phyloP scores from a whole-genome alignment of 148 eudicot genomes.

The Rhododendron vialii region DNA sequence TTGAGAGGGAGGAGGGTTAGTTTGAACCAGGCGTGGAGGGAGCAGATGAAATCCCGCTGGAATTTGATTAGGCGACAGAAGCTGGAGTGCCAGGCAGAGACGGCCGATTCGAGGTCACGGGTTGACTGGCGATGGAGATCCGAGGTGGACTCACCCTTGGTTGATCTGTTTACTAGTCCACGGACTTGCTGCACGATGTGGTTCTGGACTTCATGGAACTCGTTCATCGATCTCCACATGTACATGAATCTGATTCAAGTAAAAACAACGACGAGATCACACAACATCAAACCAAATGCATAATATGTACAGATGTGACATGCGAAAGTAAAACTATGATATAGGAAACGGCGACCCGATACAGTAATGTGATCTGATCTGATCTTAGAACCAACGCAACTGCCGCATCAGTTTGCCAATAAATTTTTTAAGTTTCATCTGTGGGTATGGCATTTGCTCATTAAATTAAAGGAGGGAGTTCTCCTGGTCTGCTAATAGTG shows the following conservation, averaged over 20 bases:
- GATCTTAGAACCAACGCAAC: background rate
- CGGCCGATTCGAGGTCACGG: slow-evolving; percentile 84
- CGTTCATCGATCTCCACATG: slow-evolving; percentile 96
- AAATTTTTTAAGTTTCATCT: background rate
- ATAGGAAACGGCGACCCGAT: background rate
- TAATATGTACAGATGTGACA: background rate
- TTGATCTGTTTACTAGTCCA: slow-evolving; percentile 57
- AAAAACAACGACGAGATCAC: too few relatives aligned
- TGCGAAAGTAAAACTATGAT: background rate
- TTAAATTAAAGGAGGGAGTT: too few relatives aligned
- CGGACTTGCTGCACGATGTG: slow-evolving; percentile 94
- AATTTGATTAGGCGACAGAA: slow-evolving; percentile 78
- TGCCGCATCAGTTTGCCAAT: background rate
- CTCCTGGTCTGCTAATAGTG: too few relatives aligned
- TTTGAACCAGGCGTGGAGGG: slow-evolving; percentile 91
- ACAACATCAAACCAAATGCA: background rate
- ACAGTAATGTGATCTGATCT: background rate
- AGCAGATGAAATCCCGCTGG: slow-evolving; percentile 73
- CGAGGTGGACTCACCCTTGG: slow-evolving; percentile 69
- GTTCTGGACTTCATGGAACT: slow-evolving; percentile 82
- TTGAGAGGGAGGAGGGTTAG: slow-evolving; percentile 64
- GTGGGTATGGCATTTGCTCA: background rate
- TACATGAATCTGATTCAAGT: slow-evolving; percentile 61
- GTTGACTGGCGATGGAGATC: slow-evolving; percentile 95
- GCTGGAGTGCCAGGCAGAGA: slow-evolving; percentile 88